phyloP scores from a whole-genome alignment of 805 yeast genomes.

The Novakomyces olei region DNA sequence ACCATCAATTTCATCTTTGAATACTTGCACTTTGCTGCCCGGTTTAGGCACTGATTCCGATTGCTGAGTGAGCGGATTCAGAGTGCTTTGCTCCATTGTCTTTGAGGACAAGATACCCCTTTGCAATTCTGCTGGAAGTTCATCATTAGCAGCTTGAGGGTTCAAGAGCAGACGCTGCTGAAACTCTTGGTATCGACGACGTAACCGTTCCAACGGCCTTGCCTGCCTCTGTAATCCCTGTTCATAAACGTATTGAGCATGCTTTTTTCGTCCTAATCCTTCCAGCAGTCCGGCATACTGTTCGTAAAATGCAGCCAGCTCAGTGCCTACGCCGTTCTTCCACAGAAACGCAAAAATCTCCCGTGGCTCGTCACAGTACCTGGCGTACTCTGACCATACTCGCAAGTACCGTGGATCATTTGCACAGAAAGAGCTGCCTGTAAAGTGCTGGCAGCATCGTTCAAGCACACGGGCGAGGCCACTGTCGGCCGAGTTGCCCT shows the following conservation, averaged over 20 bases:
- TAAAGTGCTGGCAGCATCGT: constrained; percentile 45
- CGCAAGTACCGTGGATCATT: constrained; percentile 64
- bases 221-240: constrained; percentile 41
- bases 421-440: constrained; percentile 27
- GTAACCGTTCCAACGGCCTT: constrained; percentile 34
- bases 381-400: constrained; percentile 63
- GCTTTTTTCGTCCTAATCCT: constrained; percentile 21
- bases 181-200: constrained; percentile 25
- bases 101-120: no score
- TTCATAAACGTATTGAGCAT: constrained; percentile 38
- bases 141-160: no score
- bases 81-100: no score
- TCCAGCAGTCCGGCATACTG: constrained; percentile 50
- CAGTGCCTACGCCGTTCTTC: constrained; percentile 45
- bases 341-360: constrained; percentile 52
- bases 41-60: no score
- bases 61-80: no score
- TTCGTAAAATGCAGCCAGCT: constrained; percentile 53
- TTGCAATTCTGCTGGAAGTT: no score
- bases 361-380: constrained; percentile 42
- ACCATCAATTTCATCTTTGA: no score
- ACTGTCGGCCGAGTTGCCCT: constrained; percentile 38
- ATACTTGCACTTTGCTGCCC: no score
- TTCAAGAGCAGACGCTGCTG: no score
- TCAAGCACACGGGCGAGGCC: constrained; percentile 47